Conservation (phyloP, 1,139 yeast genomes). For the Yamadazyma spencermartinsiae region DNA sequence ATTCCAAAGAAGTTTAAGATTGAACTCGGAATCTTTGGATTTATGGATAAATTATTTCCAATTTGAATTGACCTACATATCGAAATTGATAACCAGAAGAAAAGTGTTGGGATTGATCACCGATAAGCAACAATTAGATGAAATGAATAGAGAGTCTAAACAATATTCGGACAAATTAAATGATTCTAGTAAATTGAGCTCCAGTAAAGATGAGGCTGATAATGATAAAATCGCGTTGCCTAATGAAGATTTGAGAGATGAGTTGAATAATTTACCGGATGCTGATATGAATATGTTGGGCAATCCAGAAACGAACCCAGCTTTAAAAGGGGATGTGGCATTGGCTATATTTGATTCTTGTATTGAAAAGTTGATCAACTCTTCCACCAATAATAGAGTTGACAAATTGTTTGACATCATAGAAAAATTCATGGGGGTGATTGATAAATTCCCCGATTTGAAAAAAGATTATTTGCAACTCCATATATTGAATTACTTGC, state of each 20-base stretch:
- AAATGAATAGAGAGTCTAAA: slow-evolving; percentile 40
- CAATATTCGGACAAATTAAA: slow-evolving; percentile 27
- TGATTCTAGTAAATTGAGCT: slow-evolving; percentile 23
- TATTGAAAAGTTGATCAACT: slow-evolving; percentile 47
- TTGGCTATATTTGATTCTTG: slow-evolving; percentile 78
- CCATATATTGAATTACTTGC: slow-evolving; percentile 61
- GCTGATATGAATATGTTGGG: slow-evolving; percentile 87
- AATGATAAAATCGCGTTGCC: slow-evolving; percentile 51
- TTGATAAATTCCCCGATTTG: slow-evolving; percentile 68
- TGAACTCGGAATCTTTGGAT: slow-evolving; percentile 70
- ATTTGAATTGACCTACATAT: slow-evolving; percentile 82
- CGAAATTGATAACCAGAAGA: slow-evolving; percentile 81
- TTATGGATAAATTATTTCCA: slow-evolving; percentile 88
- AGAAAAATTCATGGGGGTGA: slow-evolving; percentile 48
- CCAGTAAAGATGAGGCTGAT: slow-evolving; percentile 25
- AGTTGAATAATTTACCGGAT: slow-evolving; percentile 75
- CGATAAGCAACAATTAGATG: slow-evolving; percentile 72
- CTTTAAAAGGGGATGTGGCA: slow-evolving; percentile 86
- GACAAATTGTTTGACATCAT: slow-evolving; percentile 47
- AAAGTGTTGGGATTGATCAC: slow-evolving; percentile 76
- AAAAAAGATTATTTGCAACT: slow-evolving; percentile 66
- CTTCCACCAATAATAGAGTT: slow-evolving; percentile 23
- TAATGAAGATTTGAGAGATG: slow-evolving; percentile 58
- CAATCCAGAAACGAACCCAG: slow-evolving; percentile 83
- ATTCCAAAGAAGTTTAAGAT: slow-evolving; percentile 81